Evolutionary conservation across 2,329 filamentous ascomycete species (phyloP), one percentile per base, ranked within the genome.

Genomic region (Tolypocladium nubicola): DNA sequence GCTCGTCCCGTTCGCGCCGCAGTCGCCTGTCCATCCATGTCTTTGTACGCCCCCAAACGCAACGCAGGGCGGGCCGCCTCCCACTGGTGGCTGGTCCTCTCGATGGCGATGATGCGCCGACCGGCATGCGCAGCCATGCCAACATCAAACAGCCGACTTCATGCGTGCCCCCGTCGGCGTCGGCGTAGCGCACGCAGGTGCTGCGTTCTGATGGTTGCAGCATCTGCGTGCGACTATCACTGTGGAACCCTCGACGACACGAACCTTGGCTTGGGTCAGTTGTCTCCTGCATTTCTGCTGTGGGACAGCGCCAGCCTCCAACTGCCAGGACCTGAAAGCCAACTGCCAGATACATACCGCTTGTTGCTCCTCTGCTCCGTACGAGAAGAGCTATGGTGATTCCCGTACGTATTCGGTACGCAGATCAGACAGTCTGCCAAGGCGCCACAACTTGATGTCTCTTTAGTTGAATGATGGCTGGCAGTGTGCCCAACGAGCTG

Each of bases 1-100:
- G 68, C 66, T 70, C 67, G 61, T 70, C 68, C 68, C 68, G 68
- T 67, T 65, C 62, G 66, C 65, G 62, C 67, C 65, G 63, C 63
- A 50, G 30, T 50, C 52, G 56, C 54, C 38, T 45, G 30, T 39
- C 37, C 56, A 26, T 39, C 37, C 56, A 26, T 38, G 21, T 39
- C 39, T 30, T 56, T 56, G 47, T 50, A 11, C 30, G 9, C 30
- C 47, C 47, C 47, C 30, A 50, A 35, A 35, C 30, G 16, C 2
- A 6, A n/a, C 47, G 16, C 26, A 35, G 16, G 26, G 47, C 47
- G 47, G 47, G 26, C 30, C 47, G 47, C 26, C 14, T 47, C 30
- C 47, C 47, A 50, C 47, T 1, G 30, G 8, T 35, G 47, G 16
- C 26, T n/a, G 23, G 43, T 40, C 38, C 37, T 30, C 40, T n/a